Percentiles rank a stretch among this genome's conserved stretches.
Conservation (phyloP, 331 rosid genomes). For the Cydonia oblonga region DNA sequence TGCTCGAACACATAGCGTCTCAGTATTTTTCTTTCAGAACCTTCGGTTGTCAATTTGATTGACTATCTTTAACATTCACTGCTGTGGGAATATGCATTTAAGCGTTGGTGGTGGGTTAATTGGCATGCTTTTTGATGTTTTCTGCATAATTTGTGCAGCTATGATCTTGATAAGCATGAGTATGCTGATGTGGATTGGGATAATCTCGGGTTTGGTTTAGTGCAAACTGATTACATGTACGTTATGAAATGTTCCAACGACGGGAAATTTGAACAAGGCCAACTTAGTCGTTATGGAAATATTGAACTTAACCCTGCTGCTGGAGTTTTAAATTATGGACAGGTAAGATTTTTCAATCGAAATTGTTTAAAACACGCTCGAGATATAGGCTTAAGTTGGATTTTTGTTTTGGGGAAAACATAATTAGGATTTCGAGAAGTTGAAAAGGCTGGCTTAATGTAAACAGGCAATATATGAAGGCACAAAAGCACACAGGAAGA, state of each 20-base stretch:
- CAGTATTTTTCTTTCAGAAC: background rate
- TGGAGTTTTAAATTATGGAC: conserved; percentile 78
- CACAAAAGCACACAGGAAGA: conserved; percentile 64
- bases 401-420: background rate
- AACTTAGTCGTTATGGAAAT: conserved; percentile 46
- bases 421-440: too few species aligned
- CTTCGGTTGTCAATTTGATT: too few species aligned
- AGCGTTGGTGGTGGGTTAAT: background rate
- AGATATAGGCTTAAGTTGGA: background rate
- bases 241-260: conserved; percentile 29
- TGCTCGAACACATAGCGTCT: background rate
- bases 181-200: conserved; percentile 70
- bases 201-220: conserved; percentile 58
- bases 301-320: conserved; percentile 72
- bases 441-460: background rate
- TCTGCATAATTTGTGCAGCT: background rate
- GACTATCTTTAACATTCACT: background rate
- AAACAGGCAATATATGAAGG: conserved; percentile 79
- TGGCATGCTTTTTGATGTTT: background rate
- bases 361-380: background rate
- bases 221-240: conserved; percentile 76
- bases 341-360: conserved; percentile 24
- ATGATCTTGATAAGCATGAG: conserved; percentile 29
- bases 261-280: conserved; percentile 43
- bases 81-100: background rate